Evolutionary conservation across 768 basidiomycete genomes (phyloP), one percentile per base, ranked within the genome.

Genomic region (Lactarius evosmus): DNA sequence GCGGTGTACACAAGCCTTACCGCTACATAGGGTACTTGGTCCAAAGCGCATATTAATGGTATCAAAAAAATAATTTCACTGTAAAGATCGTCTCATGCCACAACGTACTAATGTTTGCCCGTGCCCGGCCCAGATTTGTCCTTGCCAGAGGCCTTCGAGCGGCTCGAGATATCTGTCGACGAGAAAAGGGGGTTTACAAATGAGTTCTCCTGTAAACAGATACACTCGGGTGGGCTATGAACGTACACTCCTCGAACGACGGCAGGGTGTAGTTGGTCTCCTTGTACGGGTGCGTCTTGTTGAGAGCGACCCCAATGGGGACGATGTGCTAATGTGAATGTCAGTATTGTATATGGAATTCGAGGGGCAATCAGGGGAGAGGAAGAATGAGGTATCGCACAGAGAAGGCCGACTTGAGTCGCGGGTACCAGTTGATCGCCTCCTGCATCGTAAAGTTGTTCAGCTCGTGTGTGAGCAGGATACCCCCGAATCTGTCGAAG

Each of bases 401-500:
- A 14, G 2, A 38, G 69, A 87, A 86, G 0, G 76, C 76, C 4
- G 72, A 54, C 62, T 78, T 78, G 30, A 87, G 73, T 60, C 73
- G 73, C 1, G 74, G 69, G 63, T 85, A 82, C 65, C 74, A 82
- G 56, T 82, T 80, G n/a, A 83, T 68, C 1, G 85, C 85, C 67
- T 82, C 77, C n/a, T 72, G 69, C 85, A 87, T 85, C 4, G 85
- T 86, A 64, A 76, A 85, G 65, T 83, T 83, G 69, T 83, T 82
- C 62, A 86, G 69, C 62, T 87, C 85, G 62, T 87, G 85, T 4
- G 81, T 80, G 60, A 86, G 72, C 56, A 85, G 76, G 63, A 85
- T 83, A 0, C 79, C 77, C 4, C 84, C 84, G 17, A 33, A 33
- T 0, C 7, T 33, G 29, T 64, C 29, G 38, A 69, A 69, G 12